Base-by-base conservation (phyloP, 139 green algal species). In the Auxenochlorella pyrenoidosa region DNA sequence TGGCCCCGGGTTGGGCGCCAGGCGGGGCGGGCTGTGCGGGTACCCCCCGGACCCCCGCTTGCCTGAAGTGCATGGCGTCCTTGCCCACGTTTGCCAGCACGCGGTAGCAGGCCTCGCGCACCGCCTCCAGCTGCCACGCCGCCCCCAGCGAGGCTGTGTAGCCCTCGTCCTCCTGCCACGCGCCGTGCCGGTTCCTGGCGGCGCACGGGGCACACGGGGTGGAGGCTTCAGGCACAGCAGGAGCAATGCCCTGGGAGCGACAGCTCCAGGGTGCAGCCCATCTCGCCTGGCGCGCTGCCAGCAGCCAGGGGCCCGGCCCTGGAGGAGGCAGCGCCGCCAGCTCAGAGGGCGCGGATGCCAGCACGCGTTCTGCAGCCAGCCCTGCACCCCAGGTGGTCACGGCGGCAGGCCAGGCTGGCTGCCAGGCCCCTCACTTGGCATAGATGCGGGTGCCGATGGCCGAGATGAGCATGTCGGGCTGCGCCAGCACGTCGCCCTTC, bases 371-470 rank as follows among this genome's bases (percentile, higher is more conserved):
- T n/a, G n/a, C n/a, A n/a, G n/a, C n/a, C n/a, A n/a, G n/a, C n/a
- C n/a, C n/a, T n/a, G n/a, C n/a, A n/a, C n/a, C n/a, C n/a, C n/a
- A n/a, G n/a, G n/a, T n/a, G n/a, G n/a, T n/a, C n/a, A n/a, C n/a
- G n/a, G n/a, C n/a, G n/a, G n/a, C n/a, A n/a, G n/a, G n/a, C n/a
- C n/a, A n/a, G n/a, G n/a, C 40, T 34, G 26, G 24, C 41, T 47
- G 70, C 70, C 18, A 12, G 70, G 15, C 70, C n/a, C n/a, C 79
- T 73, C 79, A 85, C 80, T 85, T 85, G 60, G 41, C 41, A 76
- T 93, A 96, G 26, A 97, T 83, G 88, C 96, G 95, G 38, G 96
- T 98, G 85, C 96, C 96, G 13, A 98, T 94, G 30, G 94, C 92
- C 32, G 89, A 92, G 75, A 98, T 95, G 41, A 98, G 91, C 18